Evolutionary conservation across 495 filamentous ascomycete genomes (phyloP), one percentile per base, ranked within the genome.

Genomic region (Aspergillus haitiensis): DNA sequence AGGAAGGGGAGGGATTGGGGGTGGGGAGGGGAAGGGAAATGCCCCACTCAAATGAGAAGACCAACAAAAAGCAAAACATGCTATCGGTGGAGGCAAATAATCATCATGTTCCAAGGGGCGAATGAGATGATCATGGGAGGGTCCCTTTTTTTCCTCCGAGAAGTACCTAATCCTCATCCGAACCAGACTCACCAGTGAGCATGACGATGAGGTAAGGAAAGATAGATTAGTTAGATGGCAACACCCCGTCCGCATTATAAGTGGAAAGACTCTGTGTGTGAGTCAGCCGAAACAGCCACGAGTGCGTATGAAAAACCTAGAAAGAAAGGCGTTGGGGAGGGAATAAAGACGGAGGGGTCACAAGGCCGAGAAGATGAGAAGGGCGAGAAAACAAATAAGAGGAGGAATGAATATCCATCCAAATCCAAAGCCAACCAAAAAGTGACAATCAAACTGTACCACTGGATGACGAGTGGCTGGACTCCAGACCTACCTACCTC

Each of bases 1-100:
- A 62, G 63, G 60, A 62, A 62, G 36, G 56, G 47, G 47, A 58
- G 35, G 45, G 47, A 58, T 39, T 18, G 1, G 21, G 21, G 63
- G 60, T 57, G 60, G 36, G 56, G 47, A 36, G 52, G 35, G 45
- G 47, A 51, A 27, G 18, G 47, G 31, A 47, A 27, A 12, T n/a
- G 32, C 39, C 53, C 40, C 37, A 44, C 35, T 37, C 12, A 31
- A 9, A 18, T 27, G 44, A 39, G 15, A 54, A 16, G 52, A 21
- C 52, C 35, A 21, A 36, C 52, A 40, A 12, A 42, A 44, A 7
- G 16, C 15, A 55, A 55, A 55, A 39, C 35, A 40, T 42, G 16
- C n/a, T 5, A 31, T 36, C 13, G 36, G 16, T 47, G 53, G 53
- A 44, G 44, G 53, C 53, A 31, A 46, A 33, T 37, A 33, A 56